Evolutionary conservation across 208 protist species (phyloP), one percentile per base, ranked within the genome.

Genomic region (Leishmania tarentolae): DNA sequence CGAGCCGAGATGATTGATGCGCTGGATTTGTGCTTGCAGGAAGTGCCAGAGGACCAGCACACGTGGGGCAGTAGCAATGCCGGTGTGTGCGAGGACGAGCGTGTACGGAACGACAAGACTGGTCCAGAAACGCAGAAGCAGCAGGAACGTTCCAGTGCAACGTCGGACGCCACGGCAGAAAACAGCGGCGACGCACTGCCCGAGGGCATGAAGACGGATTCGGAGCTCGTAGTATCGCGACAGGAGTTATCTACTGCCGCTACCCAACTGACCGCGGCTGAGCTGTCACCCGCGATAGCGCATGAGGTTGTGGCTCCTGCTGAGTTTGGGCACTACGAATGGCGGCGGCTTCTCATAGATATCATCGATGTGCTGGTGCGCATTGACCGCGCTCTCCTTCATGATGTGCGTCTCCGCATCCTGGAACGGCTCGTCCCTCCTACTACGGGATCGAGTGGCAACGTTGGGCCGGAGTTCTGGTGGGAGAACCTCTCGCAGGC

Each of bases 21-120:
- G 19, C 83, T 97, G 13, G 94, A 97, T 61, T 83, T 97, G 73
- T 97, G 94, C 76, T 61, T 96, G 40, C 87, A 94, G 80, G 90
- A 90, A 65, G 81, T 95, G 24, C 94, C 91, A 3, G 83, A 88
- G 37, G 76, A 72, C 47, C 65, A 24, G 37, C 65, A 79, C 59
- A 52, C 42, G 63, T 72, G 76, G 76, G 76, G 76, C 11, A 52
- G 37, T n/a, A 73, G 44, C n/a, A 77, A 57, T 19, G 57, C 57
- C 9, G 40, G 31, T 57, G 42, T 31, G 4, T 21, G 19, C 56
- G 74, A 65, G 11, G 56, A 28, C 7, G 47, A 61, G 35, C 74
- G 56, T 46, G 74, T 3, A 37, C 47, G 56, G 44, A 87, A 35
- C 71, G 57, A 40, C 75, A 65, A 78, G n/a, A 21, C 47, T n/a